These are phyloP conservation scores for Ogataea pilisensis DNA, from an alignment of 805 yeast species.

Conservation along the genomic window DNA sequence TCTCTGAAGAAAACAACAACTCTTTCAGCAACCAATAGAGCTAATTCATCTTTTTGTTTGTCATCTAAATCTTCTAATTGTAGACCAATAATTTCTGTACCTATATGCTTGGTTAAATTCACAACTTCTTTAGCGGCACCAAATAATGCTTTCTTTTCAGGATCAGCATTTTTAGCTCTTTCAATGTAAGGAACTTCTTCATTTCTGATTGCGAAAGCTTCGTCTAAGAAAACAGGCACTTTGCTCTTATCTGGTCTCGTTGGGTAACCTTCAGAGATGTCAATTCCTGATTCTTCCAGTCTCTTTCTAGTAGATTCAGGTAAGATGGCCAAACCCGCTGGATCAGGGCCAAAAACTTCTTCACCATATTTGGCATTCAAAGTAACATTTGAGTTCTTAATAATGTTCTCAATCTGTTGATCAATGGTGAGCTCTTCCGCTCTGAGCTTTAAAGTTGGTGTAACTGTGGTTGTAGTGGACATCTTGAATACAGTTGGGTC, in stretches of 20 bases:
- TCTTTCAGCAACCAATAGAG: conserved; percentile 43
- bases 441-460: background rate
- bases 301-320: conserved; percentile 29
- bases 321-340: conserved; percentile 25
- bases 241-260: conserved; percentile 30
- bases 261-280: conserved; percentile 38
- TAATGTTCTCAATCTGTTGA: conserved; percentile 20
- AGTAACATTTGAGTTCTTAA: conserved; percentile 14
- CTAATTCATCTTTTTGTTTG: conserved; percentile 44
- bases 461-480: background rate
- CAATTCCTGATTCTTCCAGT: conserved; percentile 34
- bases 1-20: conserved; percentile 49
- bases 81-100: conserved; percentile 48
- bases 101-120: conserved; percentile 42
- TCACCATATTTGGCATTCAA: conserved; percentile 9
- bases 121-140: conserved; percentile 39
- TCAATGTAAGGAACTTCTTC: conserved; percentile 33
- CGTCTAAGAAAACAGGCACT: conserved; percentile 38
- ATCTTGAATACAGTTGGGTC: too few species aligned
- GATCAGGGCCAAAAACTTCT: conserved; percentile 16
- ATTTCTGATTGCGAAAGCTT: conserved; percentile 35
- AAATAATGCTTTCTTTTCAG: conserved; percentile 38
- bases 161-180: conserved; percentile 36
- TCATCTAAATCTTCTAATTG: conserved; percentile 40
- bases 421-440: conserved; percentile 6